Conservation (phyloP, 495 filamentous ascomycete species). For the Penicillium macrosclerotiorum region DNA sequence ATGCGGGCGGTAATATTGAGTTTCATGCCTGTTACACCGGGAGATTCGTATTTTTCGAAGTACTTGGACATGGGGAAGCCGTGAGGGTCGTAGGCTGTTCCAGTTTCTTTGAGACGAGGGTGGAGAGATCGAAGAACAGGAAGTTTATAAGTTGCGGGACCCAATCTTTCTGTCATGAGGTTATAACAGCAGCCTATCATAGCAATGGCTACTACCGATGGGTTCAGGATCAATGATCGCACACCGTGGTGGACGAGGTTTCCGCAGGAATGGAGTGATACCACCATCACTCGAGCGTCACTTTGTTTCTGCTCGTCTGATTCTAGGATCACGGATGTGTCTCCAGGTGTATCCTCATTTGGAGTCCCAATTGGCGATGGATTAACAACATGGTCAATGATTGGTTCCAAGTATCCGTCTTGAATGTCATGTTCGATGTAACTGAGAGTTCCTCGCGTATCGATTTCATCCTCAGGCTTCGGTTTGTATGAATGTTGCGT, state of each 20-base stretch:
- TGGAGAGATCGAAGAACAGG: constrained; percentile 61
- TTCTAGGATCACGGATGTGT: constrained; percentile 2
- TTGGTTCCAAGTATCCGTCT: constrained; percentile 69
- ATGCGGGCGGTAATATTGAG: constrained; percentile 95
- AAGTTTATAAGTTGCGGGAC: constrained; percentile 80
- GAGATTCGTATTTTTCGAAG: constrained; percentile 57
- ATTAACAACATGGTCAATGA: constrained; percentile 65
- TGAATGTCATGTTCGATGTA: constrained; percentile 54
- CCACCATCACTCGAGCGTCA: constrained; percentile 66
- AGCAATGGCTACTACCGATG: constrained; percentile 79
- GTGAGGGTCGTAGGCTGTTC: constrained; percentile 70
- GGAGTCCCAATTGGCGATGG: constrained; percentile 8
- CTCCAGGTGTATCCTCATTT: constrained; percentile 8
- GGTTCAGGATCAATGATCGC: constrained; percentile 78
- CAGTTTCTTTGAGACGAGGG: constrained; percentile 54
- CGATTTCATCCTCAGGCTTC: constrained; percentile 29
- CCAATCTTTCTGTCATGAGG: constrained; percentile 83
- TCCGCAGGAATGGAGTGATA: constrained; percentile 95
- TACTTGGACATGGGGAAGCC: constrained; percentile 89
- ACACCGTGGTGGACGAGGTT: constrained; percentile 95
- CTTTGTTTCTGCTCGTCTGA: constrained; percentile 11
- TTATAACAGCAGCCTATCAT: constrained; percentile 99
- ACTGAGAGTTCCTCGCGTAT: constrained; percentile 37
- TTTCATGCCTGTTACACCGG: constrained; percentile 58
- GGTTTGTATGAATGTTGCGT: constrained; percentile 6